These are phyloP conservation scores for Lasiosphaeria hispida DNA, from an alignment of 495 filamentous ascomycete species.

Conservation along the genomic window DNA sequence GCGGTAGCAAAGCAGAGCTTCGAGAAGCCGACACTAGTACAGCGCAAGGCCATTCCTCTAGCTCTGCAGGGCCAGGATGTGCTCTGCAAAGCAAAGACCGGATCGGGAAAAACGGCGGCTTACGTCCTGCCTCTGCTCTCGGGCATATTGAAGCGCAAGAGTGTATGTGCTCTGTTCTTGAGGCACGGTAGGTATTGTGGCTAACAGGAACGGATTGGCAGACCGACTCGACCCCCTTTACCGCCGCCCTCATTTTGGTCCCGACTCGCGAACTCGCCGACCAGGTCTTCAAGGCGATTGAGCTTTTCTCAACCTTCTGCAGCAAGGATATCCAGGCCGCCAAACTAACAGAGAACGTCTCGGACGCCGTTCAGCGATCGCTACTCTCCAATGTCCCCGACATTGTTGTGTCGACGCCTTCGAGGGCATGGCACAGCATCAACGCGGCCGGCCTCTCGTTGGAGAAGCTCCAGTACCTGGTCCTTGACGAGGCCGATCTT, in stretches of 20 bases:
- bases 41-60: slow-evolving; percentile 82
- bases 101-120: slow-evolving; percentile 94
- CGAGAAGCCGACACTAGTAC: slow-evolving; percentile 78
- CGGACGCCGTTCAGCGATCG: slow-evolving; percentile 79
- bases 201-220: slow-evolving; percentile 15
- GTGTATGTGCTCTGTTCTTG: slow-evolving; percentile 42
- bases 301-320: slow-evolving; percentile 75
- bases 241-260: slow-evolving; percentile 78
- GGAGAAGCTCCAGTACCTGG: slow-evolving; percentile 69
- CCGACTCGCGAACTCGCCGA: slow-evolving; percentile 91
- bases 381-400: slow-evolving; percentile 86
- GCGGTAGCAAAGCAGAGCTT: slow-evolving; percentile 82
- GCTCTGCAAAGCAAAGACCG: slow-evolving; percentile 85
- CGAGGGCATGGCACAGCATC: slow-evolving; percentile 67
- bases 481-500: slow-evolving; percentile 93
- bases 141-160: slow-evolving; percentile 72
- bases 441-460: slow-evolving; percentile 67
- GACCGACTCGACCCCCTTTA: slow-evolving; percentile 37
- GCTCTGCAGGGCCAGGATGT: slow-evolving; percentile 90
- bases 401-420: slow-evolving; percentile 84
- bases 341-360: slow-evolving; percentile 85
- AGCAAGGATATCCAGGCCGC: slow-evolving; percentile 74
- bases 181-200: background rate
- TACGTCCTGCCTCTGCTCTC: slow-evolving; percentile 91
- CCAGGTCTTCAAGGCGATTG: slow-evolving; percentile 75